Evolutionary conservation across 257 asterid genomes (phyloP).

Genomic region (Voacanga thouarsii): DNA sequence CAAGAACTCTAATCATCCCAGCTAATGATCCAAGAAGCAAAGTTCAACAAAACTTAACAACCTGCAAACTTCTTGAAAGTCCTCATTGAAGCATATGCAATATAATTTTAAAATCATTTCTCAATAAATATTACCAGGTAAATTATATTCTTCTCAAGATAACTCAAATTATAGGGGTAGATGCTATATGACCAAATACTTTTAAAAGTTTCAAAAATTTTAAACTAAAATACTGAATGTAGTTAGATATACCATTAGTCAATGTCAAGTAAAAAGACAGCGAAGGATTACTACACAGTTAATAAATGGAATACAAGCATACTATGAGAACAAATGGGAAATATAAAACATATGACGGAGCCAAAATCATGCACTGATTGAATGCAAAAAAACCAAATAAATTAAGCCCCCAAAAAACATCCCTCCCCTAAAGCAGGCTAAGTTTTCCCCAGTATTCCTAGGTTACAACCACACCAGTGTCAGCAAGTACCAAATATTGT

Average conservation of each 20-base stretch:
- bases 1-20: neutral
- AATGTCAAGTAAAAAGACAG: neutral
- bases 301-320: neutral
- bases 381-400: neutral
- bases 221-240: neutral
- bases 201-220: neutral
- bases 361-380: neutral
- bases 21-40: neutral
- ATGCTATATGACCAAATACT: neutral
- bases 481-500: neutral
- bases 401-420: neutral
- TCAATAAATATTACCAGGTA: neutral
- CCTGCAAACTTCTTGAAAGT: neutral
- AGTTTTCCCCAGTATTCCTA: neutral
- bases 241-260: neutral
- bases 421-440: neutral
- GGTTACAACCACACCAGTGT: neutral
- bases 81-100: neutral
- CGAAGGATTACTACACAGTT: neutral
- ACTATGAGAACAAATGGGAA: neutral
- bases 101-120: neutral
- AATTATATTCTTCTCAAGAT: neutral
- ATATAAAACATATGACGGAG: neutral
- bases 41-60: neutral
- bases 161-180: neutral